Percentiles rank a stretch among this genome's conserved stretches.
Evolutionary conservation across 1,139 yeast genomes (phyloP).

Genomic region (Arxiozyma telluris): DNA sequence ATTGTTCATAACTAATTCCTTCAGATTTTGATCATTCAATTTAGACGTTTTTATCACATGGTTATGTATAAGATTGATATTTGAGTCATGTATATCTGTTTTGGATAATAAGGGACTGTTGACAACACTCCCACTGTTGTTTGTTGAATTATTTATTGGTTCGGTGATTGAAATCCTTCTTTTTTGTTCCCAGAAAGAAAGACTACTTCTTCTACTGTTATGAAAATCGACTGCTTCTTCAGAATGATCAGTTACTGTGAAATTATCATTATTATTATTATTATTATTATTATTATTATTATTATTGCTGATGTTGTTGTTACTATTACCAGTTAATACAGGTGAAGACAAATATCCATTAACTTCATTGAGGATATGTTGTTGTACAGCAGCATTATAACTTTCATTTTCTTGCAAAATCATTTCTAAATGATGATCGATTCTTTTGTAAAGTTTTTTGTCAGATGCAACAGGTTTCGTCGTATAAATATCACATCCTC

Average conservation of each 20-base stretch:
- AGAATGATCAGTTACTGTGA: not conserved
- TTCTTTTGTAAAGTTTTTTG: conserved; percentile 74
- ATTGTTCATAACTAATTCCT: conserved; percentile 25
- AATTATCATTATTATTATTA: not conserved
- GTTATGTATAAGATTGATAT: conserved; percentile 4
- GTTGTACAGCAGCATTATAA: conserved; percentile 24
- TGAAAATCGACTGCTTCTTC: not conserved
- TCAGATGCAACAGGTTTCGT: conserved; percentile 91
- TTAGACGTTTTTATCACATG: conserved; percentile 20
- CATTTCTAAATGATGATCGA: conserved; percentile 72
- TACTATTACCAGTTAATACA: conserved; percentile 7
- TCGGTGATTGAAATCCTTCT: conserved; percentile 31
- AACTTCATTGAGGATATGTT: conserved; percentile 12
- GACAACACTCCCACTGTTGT: conserved; percentile 1
- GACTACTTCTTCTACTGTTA: conserved; percentile 12
- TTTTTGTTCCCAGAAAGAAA: conserved; percentile 32
- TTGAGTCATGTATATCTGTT: not conserved
- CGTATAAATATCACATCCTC: conserved; percentile 91
- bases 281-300: not conserved
- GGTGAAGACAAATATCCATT: conserved; percentile 14
- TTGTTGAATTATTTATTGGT: conserved; percentile 2
- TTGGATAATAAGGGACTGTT: conserved; percentile 8
- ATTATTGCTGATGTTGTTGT: not conserved
- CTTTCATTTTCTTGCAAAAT: conserved; percentile 45
- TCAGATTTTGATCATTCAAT: conserved; percentile 30